These are phyloP conservation scores for Plasmodium fragile DNA, from an alignment of 169 alveolate species.

Conservation along the genomic window DNA sequence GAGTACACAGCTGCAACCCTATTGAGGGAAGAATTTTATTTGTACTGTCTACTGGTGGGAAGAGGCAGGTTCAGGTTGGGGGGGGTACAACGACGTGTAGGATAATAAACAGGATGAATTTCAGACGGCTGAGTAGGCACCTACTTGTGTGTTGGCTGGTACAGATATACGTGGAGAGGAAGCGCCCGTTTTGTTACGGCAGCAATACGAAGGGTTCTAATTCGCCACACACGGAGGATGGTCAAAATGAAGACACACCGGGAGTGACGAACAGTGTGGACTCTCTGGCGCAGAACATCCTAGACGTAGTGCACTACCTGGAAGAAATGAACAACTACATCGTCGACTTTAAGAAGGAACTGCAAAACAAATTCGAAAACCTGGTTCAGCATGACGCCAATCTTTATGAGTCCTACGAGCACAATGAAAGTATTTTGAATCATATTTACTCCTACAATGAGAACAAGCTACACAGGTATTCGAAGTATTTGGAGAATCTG, in stretches of 20 bases:
- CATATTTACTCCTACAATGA: conserved; percentile 48
- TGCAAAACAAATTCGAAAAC: conserved; percentile 30
- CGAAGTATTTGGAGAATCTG: conserved; percentile 13
- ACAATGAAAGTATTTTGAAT: conserved; percentile 27
- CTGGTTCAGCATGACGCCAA: conserved; percentile 37
- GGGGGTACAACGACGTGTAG: background rate
- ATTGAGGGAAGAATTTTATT: background rate
- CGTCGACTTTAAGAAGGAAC: conserved; percentile 51
- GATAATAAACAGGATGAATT: conserved; percentile 1
- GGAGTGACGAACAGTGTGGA: conserved; percentile 8
- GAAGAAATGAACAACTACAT: conserved; percentile 58
- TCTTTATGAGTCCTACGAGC: conserved; percentile 48
- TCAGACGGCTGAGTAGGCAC: background rate
- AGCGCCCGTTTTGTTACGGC: background rate
- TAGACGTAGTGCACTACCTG: conserved; percentile 29
- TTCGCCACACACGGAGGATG: background rate
- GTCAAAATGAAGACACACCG: background rate
- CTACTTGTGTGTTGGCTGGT: conserved; percentile 20
- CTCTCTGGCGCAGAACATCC: conserved; percentile 29
- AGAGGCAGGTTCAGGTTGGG: background rate
- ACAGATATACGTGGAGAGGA: conserved; percentile 10
- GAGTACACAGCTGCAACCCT: background rate
- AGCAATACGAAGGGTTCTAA: background rate
- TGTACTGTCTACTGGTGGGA: background rate
- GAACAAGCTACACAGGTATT: conserved; percentile 20